A percentile compares a stretch with the other conserved stretches of the same genome.
Conservation (phyloP, 2,329 filamentous ascomycete genomes). For the Periconia sp. region DNA sequence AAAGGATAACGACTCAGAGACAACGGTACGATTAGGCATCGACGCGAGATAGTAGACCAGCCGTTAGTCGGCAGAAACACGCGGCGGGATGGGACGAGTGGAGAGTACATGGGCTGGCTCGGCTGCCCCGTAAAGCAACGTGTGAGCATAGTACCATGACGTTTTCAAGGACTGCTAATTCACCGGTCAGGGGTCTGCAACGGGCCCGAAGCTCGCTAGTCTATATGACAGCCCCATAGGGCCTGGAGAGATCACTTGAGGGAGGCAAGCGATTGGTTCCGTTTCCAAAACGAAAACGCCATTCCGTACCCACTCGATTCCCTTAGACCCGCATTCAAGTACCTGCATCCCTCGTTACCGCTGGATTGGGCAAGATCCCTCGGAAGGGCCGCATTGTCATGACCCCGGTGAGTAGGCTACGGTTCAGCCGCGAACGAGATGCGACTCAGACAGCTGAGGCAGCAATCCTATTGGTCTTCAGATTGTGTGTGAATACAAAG, state of each 20-base stretch:
- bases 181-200: conserved; percentile 22
- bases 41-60: conserved; percentile 14
- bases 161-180: conserved; percentile 18
- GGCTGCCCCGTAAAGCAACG: conserved; percentile 33
- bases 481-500: conserved; percentile 7
- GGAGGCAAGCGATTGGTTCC: conserved; percentile 14
- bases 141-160: conserved; percentile 28
- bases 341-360: conserved; percentile 36
- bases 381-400: conserved; percentile 26
- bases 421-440: conserved; percentile 21
- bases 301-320: conserved; percentile 21
- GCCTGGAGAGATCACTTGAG: conserved; percentile 1
- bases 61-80: conserved; percentile 13
- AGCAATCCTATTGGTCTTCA: conserved; percentile 19
- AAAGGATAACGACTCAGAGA: conserved; percentile 24
- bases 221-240: conserved; percentile 23
- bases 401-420: conserved; percentile 19
- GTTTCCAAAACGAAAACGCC: conserved; percentile 14
- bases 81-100: conserved; percentile 13
- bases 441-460: conserved; percentile 20
- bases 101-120: conserved; percentile 24
- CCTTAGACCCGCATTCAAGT: conserved; percentile 20
- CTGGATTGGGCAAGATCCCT: conserved; percentile 26
- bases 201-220: conserved; percentile 21
- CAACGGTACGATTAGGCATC: conserved; percentile 29